A percentile compares a stretch with the other conserved stretches of the same genome.
Conservation (phyloP, 345 rosid species). For the Salix arbutifolia region DNA sequence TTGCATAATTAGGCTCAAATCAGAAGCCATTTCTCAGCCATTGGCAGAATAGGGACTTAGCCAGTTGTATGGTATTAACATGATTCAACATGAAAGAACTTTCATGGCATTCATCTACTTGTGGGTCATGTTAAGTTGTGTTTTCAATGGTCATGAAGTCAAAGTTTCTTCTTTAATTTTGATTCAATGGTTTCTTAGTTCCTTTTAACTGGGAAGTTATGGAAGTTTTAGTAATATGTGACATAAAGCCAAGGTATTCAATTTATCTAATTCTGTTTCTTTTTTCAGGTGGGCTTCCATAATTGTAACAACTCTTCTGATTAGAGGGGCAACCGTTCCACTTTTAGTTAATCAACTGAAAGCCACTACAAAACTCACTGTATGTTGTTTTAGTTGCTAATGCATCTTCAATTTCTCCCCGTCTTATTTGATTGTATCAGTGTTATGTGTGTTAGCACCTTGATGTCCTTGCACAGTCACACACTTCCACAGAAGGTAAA, state of each 20-base stretch:
- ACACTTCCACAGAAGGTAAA: too few relatives aligned
- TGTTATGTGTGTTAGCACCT: neutral
- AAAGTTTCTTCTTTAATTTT: too few relatives aligned
- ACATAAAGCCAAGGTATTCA: neutral
- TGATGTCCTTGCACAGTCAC: neutral
- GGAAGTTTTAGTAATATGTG: neutral
- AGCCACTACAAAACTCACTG: conserved; percentile 64
- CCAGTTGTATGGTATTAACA: too few relatives aligned
- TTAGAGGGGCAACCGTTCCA: conserved; percentile 61
- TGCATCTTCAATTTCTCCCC: neutral
- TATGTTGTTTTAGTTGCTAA: conserved; percentile 26
- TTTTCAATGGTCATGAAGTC: too few relatives aligned
- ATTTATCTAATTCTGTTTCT: neutral
- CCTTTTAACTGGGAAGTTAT: neutral
- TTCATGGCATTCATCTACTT: too few relatives aligned
- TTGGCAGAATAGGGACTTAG: too few relatives aligned
- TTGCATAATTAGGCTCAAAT: too few relatives aligned
- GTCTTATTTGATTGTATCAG: neutral
- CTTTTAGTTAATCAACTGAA: conserved; percentile 71
- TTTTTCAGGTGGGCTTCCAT: conserved; percentile 86
- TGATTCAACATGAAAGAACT: too few relatives aligned
- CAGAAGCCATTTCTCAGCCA: too few relatives aligned
- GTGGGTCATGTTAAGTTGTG: too few relatives aligned
- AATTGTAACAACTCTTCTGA: conserved; percentile 56
- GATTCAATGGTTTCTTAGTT: neutral